phyloP scores from a whole-genome alignment of 2,329 filamentous ascomycete genomes.

The Nigrospora osmanthi region DNA sequence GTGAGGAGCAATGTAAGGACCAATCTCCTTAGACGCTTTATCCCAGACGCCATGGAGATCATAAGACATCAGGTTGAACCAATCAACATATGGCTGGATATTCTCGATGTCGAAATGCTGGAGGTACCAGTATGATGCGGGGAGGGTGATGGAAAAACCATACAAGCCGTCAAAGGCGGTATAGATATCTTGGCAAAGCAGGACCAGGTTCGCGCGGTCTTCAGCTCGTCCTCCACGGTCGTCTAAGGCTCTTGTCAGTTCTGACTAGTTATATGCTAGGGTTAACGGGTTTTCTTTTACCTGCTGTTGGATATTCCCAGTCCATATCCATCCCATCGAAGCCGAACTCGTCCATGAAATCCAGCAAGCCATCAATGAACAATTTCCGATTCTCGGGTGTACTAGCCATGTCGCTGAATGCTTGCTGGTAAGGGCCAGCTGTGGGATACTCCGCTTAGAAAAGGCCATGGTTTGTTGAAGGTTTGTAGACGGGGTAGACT shows the following conservation, averaged over 20 bases:
- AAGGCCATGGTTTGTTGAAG: neutral
- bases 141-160: conserved; percentile 16
- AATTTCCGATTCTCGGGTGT: conserved; percentile 1
- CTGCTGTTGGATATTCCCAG: conserved; percentile 11
- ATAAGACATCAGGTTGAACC: conserved; percentile 37
- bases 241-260: neutral
- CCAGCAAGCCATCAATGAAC: conserved; percentile 13
- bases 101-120: conserved; percentile 14
- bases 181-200: neutral
- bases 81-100: conserved; percentile 22
- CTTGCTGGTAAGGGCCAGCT: neutral
- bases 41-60: conserved; percentile 25
- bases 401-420: conserved; percentile 2
- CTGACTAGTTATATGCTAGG: neutral
- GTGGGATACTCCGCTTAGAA: neutral
- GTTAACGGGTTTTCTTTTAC: neutral
- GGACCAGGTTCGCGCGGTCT: neutral
- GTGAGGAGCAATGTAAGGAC: conserved; percentile 15
- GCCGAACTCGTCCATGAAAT: conserved; percentile 12
- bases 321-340: conserved; percentile 19
- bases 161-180: neutral
- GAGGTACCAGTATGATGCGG: conserved; percentile 19
- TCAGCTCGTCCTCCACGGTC: neutral
- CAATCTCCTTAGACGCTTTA: conserved; percentile 5
- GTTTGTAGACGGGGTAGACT: neutral